Conservation (phyloP, 148 eudicot genomes). For the Cornus suecica region DNA sequence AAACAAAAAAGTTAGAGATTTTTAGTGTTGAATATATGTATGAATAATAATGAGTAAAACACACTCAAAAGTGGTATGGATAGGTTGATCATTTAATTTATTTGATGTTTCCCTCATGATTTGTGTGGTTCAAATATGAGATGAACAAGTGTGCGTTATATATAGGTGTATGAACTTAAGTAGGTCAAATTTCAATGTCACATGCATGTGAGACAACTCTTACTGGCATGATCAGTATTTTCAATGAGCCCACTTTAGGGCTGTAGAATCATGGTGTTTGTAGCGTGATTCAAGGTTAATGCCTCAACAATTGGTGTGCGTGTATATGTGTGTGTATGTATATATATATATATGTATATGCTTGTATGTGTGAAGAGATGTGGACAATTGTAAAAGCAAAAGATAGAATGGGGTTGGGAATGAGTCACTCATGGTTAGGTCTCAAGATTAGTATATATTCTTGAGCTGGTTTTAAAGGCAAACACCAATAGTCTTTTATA, state of each 20-base stretch:
- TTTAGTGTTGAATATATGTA: too few relatives aligned
- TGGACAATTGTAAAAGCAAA: neutral
- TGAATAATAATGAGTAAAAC: too few relatives aligned
- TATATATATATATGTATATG: too few relatives aligned
- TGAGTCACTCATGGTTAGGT: conserved; percentile 4
- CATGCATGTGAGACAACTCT: neutral
- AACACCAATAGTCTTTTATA: neutral
- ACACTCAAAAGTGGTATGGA: too few relatives aligned
- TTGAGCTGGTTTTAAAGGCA: neutral
- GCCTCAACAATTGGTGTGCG: neutral
- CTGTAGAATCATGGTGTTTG: conserved; percentile 8
- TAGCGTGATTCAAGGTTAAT: neutral
- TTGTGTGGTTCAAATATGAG: neutral
- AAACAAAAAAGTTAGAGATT: too few relatives aligned
- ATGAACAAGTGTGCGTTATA: neutral
- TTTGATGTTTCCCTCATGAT: too few relatives aligned
- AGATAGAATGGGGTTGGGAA: neutral
- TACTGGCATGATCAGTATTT: neutral
- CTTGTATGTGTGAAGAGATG: neutral
- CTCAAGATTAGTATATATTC: conserved; percentile 10
- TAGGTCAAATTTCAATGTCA: conserved; percentile 4
- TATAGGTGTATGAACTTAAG: neutral
- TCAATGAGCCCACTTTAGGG: neutral
- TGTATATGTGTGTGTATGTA: too few relatives aligned
- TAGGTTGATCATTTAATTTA: too few relatives aligned